These are phyloP conservation scores for Suillus paluster DNA, from an alignment of 768 basidiomycete species.

Conservation along the genomic window DNA sequence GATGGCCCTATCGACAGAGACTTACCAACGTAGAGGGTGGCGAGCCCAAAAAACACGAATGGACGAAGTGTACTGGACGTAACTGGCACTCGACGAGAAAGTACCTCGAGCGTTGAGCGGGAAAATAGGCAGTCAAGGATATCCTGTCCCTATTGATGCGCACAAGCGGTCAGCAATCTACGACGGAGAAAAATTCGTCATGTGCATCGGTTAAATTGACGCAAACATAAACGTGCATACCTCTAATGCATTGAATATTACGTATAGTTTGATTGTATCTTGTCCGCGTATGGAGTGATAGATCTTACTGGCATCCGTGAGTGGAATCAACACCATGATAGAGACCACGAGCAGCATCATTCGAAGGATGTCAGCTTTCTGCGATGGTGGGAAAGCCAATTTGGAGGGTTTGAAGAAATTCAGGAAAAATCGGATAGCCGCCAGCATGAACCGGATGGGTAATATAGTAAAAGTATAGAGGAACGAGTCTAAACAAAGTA, in stretches of 20 bases:
- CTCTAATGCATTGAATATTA: conserved; percentile 98
- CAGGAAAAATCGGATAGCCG: conserved; percentile 55
- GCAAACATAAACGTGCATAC: conserved; percentile 49
- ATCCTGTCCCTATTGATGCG: conserved; percentile 96
- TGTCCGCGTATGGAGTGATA: conserved; percentile 98
- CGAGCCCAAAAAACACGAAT: conserved; percentile 81
- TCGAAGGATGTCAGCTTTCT: conserved; percentile 92
- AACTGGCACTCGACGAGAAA: conserved; percentile 65
- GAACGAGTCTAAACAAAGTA: conserved; percentile 96
- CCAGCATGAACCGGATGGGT: conserved; percentile 83
- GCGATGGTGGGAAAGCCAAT: conserved; percentile 75
- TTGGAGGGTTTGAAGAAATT: conserved; percentile 55
- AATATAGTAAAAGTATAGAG: conserved; percentile 98
- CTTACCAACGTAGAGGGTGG: conserved; percentile 82
- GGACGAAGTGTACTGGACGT: conserved; percentile 75
- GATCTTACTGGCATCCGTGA: conserved; percentile 96
- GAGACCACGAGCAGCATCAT: conserved; percentile 76
- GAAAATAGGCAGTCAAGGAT: conserved; percentile 97
- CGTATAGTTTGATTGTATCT: conserved; percentile 98
- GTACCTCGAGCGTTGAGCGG: conserved; percentile 79
- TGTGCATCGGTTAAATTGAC: conserved; percentile 3
- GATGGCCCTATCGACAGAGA: conserved; percentile 4
- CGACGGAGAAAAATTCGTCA: neutral
- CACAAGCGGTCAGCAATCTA: conserved; percentile 95
- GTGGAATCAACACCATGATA: conserved; percentile 71